phyloP scores from a whole-genome alignment of 2,329 filamentous ascomycete species.

The Aspergillus sp. region DNA sequence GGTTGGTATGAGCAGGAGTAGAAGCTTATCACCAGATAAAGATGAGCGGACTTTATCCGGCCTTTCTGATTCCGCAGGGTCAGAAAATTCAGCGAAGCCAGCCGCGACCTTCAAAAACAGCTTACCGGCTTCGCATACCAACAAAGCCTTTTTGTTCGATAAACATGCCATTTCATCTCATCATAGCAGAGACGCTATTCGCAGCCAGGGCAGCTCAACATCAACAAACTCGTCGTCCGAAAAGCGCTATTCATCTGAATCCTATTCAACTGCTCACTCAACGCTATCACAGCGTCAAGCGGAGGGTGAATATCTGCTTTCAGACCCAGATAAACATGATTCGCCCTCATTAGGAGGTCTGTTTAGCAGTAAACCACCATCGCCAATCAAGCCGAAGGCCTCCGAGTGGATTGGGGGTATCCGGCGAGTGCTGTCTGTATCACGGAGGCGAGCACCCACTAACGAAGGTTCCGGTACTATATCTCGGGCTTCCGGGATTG shows the following conservation, averaged over 20 bases:
- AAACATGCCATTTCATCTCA: conserved; percentile 21
- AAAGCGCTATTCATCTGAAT: conserved; percentile 47
- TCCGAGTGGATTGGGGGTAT: conserved; percentile 70
- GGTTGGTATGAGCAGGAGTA: conserved; percentile 14
- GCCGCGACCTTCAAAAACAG: conserved; percentile 19
- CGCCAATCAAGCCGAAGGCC: conserved; percentile 47
- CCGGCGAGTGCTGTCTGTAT: conserved; percentile 59
- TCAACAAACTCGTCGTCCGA: conserved; percentile 28
- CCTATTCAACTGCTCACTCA: conserved; percentile 52
- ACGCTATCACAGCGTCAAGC: conserved; percentile 51
- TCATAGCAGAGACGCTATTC: conserved; percentile 20
- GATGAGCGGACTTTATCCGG: conserved; percentile 57
- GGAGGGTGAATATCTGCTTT: conserved; percentile 54
- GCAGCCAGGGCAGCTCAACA: conserved; percentile 26
- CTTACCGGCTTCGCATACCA: conserved; percentile 23
- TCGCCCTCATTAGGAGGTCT: conserved; percentile 23
- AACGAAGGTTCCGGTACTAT: conserved; percentile 18
- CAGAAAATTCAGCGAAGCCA: conserved; percentile 29
- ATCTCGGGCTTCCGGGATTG: conserved; percentile 28
- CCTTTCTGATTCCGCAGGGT: conserved; percentile 52
- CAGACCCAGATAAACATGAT: conserved; percentile 25
- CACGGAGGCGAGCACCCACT: conserved; percentile 28
- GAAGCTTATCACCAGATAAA: conserved; percentile 50
- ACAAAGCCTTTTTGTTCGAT: conserved; percentile 27
- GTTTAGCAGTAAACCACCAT: conserved; percentile 26